Evolutionary conservation across 257 asterid genomes (phyloP).

Genomic region (Sherardia arvensis): DNA sequence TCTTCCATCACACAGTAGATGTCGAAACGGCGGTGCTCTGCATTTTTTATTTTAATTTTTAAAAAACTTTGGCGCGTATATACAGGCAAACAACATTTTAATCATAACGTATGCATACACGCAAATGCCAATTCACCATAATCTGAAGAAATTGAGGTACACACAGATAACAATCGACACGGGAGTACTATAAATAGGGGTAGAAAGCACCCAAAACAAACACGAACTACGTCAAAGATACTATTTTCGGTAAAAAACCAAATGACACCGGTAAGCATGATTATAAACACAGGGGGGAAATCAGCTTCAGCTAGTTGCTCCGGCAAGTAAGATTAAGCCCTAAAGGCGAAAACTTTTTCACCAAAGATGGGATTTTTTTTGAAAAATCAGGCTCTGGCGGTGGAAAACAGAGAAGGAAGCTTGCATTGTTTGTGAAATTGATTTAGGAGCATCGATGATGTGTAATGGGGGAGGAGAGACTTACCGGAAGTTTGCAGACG

Average conservation of each 20-base stretch:
- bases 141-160: no score
- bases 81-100: neutral
- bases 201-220: neutral
- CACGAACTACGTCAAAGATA: no score
- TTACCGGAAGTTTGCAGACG: neutral
- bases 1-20: no score
- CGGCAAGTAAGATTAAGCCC: neutral
- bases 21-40: no score
- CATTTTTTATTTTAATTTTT: no score
- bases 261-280: neutral
- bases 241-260: neutral
- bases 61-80: no score
- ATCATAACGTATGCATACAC: neutral
- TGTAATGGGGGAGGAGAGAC: neutral
- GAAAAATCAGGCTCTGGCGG: neutral
- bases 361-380: neutral
- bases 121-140: neutral
- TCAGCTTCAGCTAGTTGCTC: neutral
- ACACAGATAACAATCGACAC: no score
- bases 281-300: neutral
- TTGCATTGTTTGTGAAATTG: neutral
- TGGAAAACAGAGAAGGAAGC: neutral
- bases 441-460: neutral
- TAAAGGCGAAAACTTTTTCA: neutral
- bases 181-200: no score